Conservation (phyloP, 2,329 filamentous ascomycete species). For the Epichloe sylvatica region DNA sequence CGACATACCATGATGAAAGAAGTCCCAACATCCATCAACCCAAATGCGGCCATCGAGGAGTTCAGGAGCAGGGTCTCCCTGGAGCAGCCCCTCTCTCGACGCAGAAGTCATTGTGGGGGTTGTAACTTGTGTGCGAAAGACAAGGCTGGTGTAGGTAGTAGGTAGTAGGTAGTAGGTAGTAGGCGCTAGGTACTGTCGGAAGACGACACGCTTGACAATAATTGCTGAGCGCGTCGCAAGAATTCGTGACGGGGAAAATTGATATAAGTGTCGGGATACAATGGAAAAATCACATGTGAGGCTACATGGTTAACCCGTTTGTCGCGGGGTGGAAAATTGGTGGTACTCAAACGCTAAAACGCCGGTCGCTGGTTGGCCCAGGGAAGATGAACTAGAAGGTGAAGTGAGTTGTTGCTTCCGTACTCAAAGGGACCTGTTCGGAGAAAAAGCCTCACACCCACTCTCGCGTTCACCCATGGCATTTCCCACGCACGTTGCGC, state of each 20-base stretch:
- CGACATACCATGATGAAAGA: constrained; percentile 77
- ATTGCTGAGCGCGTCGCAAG: neutral
- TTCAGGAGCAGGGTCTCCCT: constrained; percentile 37
- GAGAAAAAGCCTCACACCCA: too few species aligned
- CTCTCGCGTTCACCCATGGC: too few species aligned
- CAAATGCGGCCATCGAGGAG: constrained; percentile 65
- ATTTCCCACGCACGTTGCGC: neutral
- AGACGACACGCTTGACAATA: neutral
- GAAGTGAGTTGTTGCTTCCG: neutral
- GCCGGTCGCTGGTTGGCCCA: constrained; percentile 1
- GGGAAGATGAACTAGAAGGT: neutral
- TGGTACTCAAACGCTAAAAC: neutral
- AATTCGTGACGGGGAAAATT: neutral
- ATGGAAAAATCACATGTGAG: neutral
- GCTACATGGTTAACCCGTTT: neutral
- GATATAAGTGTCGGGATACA: neutral
- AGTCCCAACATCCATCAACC: constrained; percentile 99
- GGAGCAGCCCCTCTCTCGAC: constrained; percentile 13
- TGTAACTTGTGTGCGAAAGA: too few species aligned
- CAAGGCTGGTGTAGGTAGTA: neutral
- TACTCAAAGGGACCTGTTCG: neutral
- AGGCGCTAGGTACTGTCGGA: too few species aligned
- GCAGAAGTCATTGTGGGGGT: constrained; percentile 12
- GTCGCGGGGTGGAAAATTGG: neutral
- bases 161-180: neutral